phyloP scores from a whole-genome alignment of 139 green algal species.

The Closterium sp. region DNA sequence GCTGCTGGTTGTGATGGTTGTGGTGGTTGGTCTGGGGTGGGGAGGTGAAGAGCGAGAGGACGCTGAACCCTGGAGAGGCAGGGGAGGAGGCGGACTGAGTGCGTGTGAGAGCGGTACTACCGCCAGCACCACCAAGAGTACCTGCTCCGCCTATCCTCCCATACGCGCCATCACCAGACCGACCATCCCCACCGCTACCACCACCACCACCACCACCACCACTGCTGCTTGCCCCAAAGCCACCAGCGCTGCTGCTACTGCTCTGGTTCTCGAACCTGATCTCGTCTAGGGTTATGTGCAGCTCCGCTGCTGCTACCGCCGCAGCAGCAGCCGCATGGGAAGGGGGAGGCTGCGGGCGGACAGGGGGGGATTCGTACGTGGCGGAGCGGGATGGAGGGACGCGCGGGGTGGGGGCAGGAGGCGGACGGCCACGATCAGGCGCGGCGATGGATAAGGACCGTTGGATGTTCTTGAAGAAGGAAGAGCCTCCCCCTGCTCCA shows the following conservation, averaged over 20 bases:
- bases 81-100: not conserved
- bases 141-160: too few relatives aligned
- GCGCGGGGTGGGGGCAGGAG: not conserved
- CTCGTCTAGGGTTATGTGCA: not conserved
- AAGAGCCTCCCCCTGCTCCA: not conserved
- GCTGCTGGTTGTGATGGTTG: not conserved
- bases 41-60: not conserved
- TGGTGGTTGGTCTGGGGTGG: not conserved
- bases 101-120: not conserved
- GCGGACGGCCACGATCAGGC: not conserved
- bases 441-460: not conserved
- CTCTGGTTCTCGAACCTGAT: not conserved
- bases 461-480: not conserved
- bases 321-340: not conserved
- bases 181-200: not conserved
- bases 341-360: not conserved
- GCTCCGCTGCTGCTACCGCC: not conserved
- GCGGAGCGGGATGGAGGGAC: not conserved
- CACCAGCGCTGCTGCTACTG: not conserved
- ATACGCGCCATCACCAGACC: too few relatives aligned
- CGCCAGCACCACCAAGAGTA: too few relatives aligned
- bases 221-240: not conserved
- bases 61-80: not conserved
- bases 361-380: not conserved
- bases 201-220: not conserved